Base-by-base conservation (phyloP, 176 grass and related monocot genomes). In the Aegilops speltoides region DNA sequence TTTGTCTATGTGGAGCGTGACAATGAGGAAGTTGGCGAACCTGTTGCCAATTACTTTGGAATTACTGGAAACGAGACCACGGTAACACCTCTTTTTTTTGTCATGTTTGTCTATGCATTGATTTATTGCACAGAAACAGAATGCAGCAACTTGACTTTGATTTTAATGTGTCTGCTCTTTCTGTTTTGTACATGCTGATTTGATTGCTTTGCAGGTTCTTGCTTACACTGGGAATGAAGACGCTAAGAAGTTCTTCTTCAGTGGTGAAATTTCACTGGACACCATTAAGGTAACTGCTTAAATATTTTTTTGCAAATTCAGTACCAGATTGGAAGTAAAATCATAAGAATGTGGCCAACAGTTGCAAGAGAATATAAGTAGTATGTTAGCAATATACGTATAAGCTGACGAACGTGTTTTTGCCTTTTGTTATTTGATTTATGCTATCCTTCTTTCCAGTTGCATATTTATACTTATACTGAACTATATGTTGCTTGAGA, bases 141-240 rank as follows among this genome's bases (percentile, higher is more conserved):
- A 57, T 81, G 38, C 72, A 57, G 0, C 2, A 63, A 29, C 3
- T 57, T 79, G 19, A 37, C 1, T 79, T 76, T 64, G 7, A 36
- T 48, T 74, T 80, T 73, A 48, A 40, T 64, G 3, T 67, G 7
- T 79, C 22, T 63, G 28, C 10, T 54, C 45, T 23, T 61, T 74
- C 69, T 31, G 50, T 25, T 83, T 50, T 84, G 10, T 40, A 70
- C 64, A 10, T 59, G 31, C 48, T 34, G 15, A 68, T 85, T 77
- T 1, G 20, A 14, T 85, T 61, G 54, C 37, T 75, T 67, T 82
- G n/a, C 81, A 98, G 97, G 71, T 98, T 87, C 90, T 98, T 86
- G 97, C 94, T 87, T 98, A 94, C 78, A 89, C 90, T 23, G 97
- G 94, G 81, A 98, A 98, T 84, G 94, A 98, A 52, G 97, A 98